Conservation (phyloP, 139 green algal genomes). For the Deuterostichococcus epilithicus region DNA sequence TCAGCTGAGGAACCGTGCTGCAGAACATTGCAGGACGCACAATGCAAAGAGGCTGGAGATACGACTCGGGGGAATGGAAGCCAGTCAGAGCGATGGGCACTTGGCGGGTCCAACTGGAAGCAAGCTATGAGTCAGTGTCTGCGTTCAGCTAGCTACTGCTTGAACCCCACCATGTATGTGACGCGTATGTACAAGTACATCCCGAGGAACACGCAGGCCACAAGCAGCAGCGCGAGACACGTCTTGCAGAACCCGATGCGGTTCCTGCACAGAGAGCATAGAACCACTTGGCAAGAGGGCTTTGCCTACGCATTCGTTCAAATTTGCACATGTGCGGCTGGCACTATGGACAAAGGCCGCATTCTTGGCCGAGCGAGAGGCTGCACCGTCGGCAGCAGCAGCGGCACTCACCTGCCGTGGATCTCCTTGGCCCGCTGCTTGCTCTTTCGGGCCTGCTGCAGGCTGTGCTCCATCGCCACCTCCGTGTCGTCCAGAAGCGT, state of each 20-base stretch:
- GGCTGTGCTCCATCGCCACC: slow-evolving; percentile 28
- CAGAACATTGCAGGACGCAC: too few relatives aligned
- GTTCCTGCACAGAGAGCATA: slow-evolving; percentile 29
- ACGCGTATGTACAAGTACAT: slow-evolving; percentile 48
- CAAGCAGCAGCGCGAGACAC: slow-evolving; percentile 29
- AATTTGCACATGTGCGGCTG: background rate
- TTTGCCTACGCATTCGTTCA: background rate
- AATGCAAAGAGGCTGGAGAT: too few relatives aligned
- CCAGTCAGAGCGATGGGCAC: too few relatives aligned
- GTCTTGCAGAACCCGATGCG: slow-evolving; percentile 37
- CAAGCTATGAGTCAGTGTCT: too few relatives aligned
- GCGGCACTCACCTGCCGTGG: slow-evolving; percentile 7
- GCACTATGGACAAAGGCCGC: background rate
- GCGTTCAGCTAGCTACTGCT: too few relatives aligned
- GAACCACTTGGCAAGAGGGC: slow-evolving; percentile 1
- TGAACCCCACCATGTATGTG: slow-evolving; percentile 30
- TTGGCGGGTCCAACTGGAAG: too few relatives aligned
- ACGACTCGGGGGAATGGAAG: too few relatives aligned
- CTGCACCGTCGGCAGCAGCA: background rate
- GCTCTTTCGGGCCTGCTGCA: slow-evolving; percentile 6
- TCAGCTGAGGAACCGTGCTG: too few relatives aligned
- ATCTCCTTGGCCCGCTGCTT: slow-evolving; percentile 19
- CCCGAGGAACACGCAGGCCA: slow-evolving; percentile 31
- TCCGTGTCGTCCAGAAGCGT: slow-evolving; percentile 40
- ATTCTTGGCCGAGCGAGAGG: background rate